Conservation (phyloP, 2,329 filamentous ascomycete species). For the Aspergillus udagawae region DNA sequence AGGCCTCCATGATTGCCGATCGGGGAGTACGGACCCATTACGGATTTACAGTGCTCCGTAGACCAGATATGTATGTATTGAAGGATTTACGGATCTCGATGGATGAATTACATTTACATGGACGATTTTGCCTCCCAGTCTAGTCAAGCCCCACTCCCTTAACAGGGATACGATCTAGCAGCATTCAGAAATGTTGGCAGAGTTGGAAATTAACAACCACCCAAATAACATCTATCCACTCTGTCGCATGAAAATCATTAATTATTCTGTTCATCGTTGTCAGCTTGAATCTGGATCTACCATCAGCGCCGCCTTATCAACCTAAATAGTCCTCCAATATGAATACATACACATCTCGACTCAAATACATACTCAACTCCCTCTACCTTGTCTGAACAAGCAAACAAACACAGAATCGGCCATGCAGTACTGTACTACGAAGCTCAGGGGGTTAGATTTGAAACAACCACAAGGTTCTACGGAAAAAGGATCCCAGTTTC, state of each 20-base stretch:
- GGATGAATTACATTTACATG: slow-evolving; percentile 8
- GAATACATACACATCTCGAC: not conserved
- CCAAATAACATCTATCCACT: not conserved
- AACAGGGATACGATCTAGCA: too few relatives aligned
- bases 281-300: not conserved
- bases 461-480: not conserved
- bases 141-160: not conserved
- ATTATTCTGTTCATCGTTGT: too few relatives aligned
- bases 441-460: too few relatives aligned
- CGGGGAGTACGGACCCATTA: slow-evolving; percentile 7
- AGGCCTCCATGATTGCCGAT: slow-evolving; percentile 21
- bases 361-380: too few relatives aligned
- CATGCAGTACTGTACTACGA: not conserved
- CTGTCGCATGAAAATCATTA: too few relatives aligned
- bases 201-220: not conserved
- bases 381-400: not conserved
- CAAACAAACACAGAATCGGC: not conserved
- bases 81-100: too few relatives aligned
- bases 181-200: not conserved
- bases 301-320: not conserved
- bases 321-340: not conserved
- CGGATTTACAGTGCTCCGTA: not conserved
- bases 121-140: slow-evolving; percentile 6
- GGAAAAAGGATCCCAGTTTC: slow-evolving; percentile 13
- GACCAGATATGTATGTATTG: too few relatives aligned